Evolutionary conservation across 805 yeast species (phyloP).

Genomic region (Lachancea sp.): DNA sequence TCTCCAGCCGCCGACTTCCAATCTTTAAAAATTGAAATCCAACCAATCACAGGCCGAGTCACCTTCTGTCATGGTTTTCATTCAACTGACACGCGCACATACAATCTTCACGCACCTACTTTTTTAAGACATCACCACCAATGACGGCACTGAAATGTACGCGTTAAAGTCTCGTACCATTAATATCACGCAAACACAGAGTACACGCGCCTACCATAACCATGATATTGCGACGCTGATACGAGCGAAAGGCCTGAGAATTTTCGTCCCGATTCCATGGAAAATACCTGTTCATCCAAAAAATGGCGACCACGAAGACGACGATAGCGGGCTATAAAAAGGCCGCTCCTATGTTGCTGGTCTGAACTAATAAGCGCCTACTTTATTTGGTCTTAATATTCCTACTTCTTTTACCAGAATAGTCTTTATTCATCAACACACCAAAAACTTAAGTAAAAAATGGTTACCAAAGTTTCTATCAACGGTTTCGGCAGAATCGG

Average conservation of each 20-base stretch:
- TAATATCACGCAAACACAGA: not conserved
- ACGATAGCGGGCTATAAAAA: slow-evolving; percentile 6
- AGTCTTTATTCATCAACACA: slow-evolving; percentile 10
- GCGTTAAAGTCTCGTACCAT: not conserved
- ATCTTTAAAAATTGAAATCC: no score
- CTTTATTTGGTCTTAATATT: not conserved
- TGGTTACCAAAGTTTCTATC: slow-evolving; percentile 46
- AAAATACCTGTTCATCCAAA: not conserved
- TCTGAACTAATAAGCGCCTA: no score
- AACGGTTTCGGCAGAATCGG: slow-evolving; percentile 74
- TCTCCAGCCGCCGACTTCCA: no score
- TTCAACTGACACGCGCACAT: no score
- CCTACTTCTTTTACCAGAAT: slow-evolving; percentile 5
- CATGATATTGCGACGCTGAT: no score
- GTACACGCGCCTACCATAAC: no score
- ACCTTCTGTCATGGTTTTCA: no score
- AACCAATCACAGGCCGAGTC: no score
- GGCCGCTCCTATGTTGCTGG: not conserved
- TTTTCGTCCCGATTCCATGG: not conserved
- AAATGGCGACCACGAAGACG: no score
- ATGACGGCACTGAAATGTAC: not conserved
- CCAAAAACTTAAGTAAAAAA: slow-evolving; percentile 23
- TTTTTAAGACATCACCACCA: not conserved
- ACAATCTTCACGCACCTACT: no score
- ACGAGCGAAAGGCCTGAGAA: no score